phyloP scores from a whole-genome alignment of 306 rosid species.

The Rosa chinensis region DNA sequence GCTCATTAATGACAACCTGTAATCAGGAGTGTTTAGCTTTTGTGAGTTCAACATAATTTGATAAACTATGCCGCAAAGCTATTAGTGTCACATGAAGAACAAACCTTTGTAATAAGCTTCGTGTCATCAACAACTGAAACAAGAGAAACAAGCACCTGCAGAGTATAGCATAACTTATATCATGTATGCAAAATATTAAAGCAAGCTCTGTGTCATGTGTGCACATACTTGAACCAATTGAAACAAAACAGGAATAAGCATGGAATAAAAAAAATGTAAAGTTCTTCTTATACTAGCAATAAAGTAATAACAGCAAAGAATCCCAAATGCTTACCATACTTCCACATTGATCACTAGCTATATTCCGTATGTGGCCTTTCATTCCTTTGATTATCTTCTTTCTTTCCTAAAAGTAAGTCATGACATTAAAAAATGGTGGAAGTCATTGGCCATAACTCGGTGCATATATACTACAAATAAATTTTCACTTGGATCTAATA shows the following conservation, averaged over 20 bases:
- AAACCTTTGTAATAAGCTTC: slow-evolving; percentile 80
- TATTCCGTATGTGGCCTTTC: slow-evolving; percentile 60
- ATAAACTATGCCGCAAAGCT: slow-evolving; percentile 7
- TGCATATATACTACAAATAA: background rate
- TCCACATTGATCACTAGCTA: slow-evolving; percentile 78
- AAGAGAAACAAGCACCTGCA: slow-evolving; percentile 80
- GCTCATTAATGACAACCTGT: slow-evolving; percentile 73
- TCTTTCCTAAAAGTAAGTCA: slow-evolving; percentile 67
- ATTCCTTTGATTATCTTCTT: slow-evolving; percentile 95
- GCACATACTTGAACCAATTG: background rate
- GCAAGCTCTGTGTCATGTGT: background rate
- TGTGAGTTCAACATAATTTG: slow-evolving; percentile 17
- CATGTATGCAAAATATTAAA: background rate
- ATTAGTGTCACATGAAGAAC: slow-evolving; percentile 26
- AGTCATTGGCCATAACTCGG: slow-evolving; percentile 22
- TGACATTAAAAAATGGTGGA: slow-evolving; percentile 12
- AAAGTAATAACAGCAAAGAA: background rate
- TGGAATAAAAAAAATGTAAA: background rate
- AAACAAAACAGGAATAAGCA: background rate
- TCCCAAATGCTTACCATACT: slow-evolving; percentile 58
- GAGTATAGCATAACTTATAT: background rate
- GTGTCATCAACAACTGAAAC: slow-evolving; percentile 90
- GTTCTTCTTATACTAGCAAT: background rate
- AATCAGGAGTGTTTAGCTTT: slow-evolving; percentile 22
- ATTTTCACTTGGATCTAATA: background rate